Conservation (phyloP, 306 rosid genomes). For the Ziziphus jujuba region DNA sequence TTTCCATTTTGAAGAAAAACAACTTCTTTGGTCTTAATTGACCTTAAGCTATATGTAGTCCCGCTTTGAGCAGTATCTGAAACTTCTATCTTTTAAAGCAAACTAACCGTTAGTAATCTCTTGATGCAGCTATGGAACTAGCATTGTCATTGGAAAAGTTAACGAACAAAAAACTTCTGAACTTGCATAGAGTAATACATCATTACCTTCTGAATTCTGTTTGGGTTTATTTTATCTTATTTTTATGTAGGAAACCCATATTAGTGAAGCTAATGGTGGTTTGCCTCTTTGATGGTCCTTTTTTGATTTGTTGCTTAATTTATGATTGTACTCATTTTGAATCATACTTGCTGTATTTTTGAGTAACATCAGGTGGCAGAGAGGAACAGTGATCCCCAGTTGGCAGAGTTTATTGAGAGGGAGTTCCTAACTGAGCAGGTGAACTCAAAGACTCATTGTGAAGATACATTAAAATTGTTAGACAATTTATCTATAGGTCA, state of each 20-base stretch:
- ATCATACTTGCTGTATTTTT: slow-evolving; percentile 17
- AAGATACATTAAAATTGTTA: too few relatives aligned
- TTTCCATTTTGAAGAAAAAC: too few relatives aligned
- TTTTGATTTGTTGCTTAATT: not conserved
- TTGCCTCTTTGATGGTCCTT: not conserved
- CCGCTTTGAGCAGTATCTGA: too few relatives aligned
- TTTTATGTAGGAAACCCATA: too few relatives aligned
- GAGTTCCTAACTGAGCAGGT: slow-evolving; percentile 84
- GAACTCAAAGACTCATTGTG: not conserved
- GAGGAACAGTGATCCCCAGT: slow-evolving; percentile 56
- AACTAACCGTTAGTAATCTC: not conserved
- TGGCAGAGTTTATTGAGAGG: slow-evolving; percentile 70
- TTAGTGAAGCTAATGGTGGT: not conserved
- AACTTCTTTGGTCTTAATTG: too few relatives aligned
- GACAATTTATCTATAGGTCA: too few relatives aligned
- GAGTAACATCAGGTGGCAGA: slow-evolving; percentile 56
- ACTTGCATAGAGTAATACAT: slow-evolving; percentile 57
- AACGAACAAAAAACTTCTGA: slow-evolving; percentile 73
- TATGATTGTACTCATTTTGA: not conserved
- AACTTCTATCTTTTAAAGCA: not conserved
- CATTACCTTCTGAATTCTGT: not conserved
- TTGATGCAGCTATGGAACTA: slow-evolving; percentile 81
- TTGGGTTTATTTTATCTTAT: slow-evolving; percentile 5
- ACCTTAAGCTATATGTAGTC: too few relatives aligned
- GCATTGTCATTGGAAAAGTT: slow-evolving; percentile 84